Evolutionary conservation across 495 filamentous ascomycete genomes (phyloP), one percentile per base, ranked within the genome.

Genomic region (Margaritispora aquatica): DNA sequence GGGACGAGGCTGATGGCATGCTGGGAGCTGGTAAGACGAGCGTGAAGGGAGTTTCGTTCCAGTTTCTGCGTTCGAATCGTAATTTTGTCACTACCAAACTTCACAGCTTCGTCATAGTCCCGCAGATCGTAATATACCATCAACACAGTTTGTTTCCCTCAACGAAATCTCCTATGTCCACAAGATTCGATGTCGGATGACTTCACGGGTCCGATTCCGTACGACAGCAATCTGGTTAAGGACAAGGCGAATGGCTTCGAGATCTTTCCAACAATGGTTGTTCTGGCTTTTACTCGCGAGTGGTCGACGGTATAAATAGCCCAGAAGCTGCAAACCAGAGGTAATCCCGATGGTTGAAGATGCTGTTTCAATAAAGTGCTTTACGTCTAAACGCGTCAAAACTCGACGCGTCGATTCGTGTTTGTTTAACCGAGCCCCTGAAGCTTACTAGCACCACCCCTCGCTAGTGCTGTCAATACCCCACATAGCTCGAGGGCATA

Each of bases 1-100:
- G 83, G 17, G 86, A 86, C 1, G 86, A 87, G 15, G 83, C 77
- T 38, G 83, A 74, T 8, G 83, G 78, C 82, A 89, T 88, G 27
- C 71, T 81, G 71, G 48, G 68, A 29, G 2, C 57, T 21, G 57
- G 53, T 41, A 52, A 11, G 60, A 60, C n/a, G 58, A 62, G 67
- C 26, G 71, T 73, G 17, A 72, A 64, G 51, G 50, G 11, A 26
- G 27, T 17, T 13, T n/a, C n/a, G n/a, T n/a, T n/a, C n/a, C n/a
- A n/a, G n/a, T n/a, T n/a, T n/a, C n/a, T n/a, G n/a, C n/a, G n/a
- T n/a, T n/a, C n/a, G n/a, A n/a, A n/a, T n/a, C n/a, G n/a, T n/a
- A n/a, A n/a, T n/a, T n/a, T n/a, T n/a, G n/a, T n/a, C n/a, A n/a
- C n/a, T n/a, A n/a, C n/a, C n/a, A n/a, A n/a, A n/a, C n/a, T n/a